Conservation (phyloP, 1,284 basidiomycete genomes). For the Lignosus rhinocerotis region DNA sequence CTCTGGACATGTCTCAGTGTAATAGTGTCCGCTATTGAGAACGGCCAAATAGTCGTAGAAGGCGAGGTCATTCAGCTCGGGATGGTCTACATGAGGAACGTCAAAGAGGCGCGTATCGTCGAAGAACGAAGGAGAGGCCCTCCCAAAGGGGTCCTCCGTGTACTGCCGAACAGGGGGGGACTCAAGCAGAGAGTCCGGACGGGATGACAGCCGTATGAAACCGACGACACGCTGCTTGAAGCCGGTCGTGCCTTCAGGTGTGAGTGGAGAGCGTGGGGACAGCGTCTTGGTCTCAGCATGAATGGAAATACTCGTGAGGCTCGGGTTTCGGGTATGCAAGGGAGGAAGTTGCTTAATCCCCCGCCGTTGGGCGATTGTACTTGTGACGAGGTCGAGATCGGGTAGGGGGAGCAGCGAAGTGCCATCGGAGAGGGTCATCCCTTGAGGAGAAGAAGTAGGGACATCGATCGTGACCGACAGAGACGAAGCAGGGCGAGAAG, state of each 20-base stretch:
- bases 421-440: background rate
- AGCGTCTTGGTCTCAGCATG: background rate
- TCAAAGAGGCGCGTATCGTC: constrained; percentile 13
- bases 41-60: constrained; percentile 4
- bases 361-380: constrained; percentile 16
- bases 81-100: background rate
- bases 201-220: constrained; percentile 10
- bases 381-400: background rate
- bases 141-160: constrained; percentile 15
- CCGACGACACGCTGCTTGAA: constrained; percentile 15
- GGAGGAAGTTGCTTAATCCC: constrained; percentile 10
- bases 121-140: constrained; percentile 13
- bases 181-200: background rate
- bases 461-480: background rate
- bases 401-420: background rate
- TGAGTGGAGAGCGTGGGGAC: constrained; percentile 8
- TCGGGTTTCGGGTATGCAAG: constrained; percentile 1
- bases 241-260: constrained; percentile 9
- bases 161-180: background rate
- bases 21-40: background rate
- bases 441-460: background rate
- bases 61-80: constrained; percentile 18
- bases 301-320: background rate
- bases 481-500: background rate
- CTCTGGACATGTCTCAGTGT: constrained; percentile 4